Evolutionary conservation across 768 basidiomycete genomes (phyloP), one percentile per base, ranked within the genome.

Genomic region (Floccularia luteovirens): DNA sequence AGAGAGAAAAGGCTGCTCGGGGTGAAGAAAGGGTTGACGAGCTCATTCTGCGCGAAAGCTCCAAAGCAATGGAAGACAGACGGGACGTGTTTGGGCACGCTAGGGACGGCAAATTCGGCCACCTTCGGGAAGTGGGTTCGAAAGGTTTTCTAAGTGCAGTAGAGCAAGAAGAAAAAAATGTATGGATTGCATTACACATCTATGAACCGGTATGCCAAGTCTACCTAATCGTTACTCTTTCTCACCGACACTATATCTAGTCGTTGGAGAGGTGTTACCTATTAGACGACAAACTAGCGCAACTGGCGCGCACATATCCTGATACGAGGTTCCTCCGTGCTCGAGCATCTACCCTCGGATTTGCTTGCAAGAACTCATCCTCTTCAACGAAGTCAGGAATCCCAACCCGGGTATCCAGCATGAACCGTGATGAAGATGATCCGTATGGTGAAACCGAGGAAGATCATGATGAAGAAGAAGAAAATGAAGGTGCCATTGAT

Each of bases 151-250:
- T 91, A 41, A 59, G 66, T 38, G 85, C 88, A 1, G 76, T 91
- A 2, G 88, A 90, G 56, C 63, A 72, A 23, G 88, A 88, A 55
- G 75, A 74, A 23, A 64, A 60, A 35, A 74, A 72, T 1, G 70
- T 79, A 11, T 90, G 84, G 83, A 84, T 91, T 8, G 78, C 90
- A n/a, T 67, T 91, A 16, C 89, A 91, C 58, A 66, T 91, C 4
- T 91, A 89, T 51, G 82, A 89, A 49, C 67, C 85, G 36, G 88
- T 89, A 58, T 49, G 82, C 66, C 27, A 28, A 8, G 7, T 22
- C 43, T 27, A 17, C 39, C 31, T 24, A 14, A 38, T 14, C 3
- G 32, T 19, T 12, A 17, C 20, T 41, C 16, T 41, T 32, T 24
- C 31, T 14, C 27, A 35, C 36, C 45, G 24, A 20, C 25, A 31